Evolutionary conservation across 495 filamentous ascomycete genomes (phyloP), one percentile per base, ranked within the genome.

Genomic region (Usnea hakonensis): DNA sequence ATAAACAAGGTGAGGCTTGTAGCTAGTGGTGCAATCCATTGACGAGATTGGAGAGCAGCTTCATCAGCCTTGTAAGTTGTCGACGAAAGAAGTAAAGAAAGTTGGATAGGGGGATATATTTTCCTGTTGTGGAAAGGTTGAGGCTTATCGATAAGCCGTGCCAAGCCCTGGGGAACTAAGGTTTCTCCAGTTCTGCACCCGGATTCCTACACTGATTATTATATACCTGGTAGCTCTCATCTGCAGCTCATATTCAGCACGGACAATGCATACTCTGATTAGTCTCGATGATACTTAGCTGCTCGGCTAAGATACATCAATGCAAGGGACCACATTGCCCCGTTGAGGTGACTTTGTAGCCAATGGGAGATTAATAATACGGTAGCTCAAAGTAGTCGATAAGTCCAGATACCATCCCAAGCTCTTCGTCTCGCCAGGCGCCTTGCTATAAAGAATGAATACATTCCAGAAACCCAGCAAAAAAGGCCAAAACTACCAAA

Each of bases 401-500:
- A 33, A 44, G 17, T 43, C 30, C 26, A 52, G 28, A 32, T 17
- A 54, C 23, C 19, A 52, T 41, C 59, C 37, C 14, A 21, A 14
- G 1, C 28, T 14, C 23, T 33, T 32, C 38, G 48, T 14, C 48
- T 41, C 59, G 48, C 59, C 59, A 23, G 48, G 38, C 59, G 37
- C 59, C 59, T 61, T 30, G 59, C 59, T 61, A 43, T 43, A 55
- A 61, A 61, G 28, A 50, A 55, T 28, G 35, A 26, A 32, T 0
- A 21, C 6, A 44, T 17, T 36, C 58, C 37, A 19, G 2, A 41
- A 21, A 14, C 58, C 30, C 41, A n/a, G 32, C 23, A 13, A 19
- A 19, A 56, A 21, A 38, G 10, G 7, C 16, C 35, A 46, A n/a
- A 11, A 16, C 21, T 6, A 5, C 26, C 35, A 61, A 21, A 44